Evolutionary conservation across 257 asterid species (phyloP), one percentile per base, ranked within the genome.

Genomic region (Solanum chilense): DNA sequence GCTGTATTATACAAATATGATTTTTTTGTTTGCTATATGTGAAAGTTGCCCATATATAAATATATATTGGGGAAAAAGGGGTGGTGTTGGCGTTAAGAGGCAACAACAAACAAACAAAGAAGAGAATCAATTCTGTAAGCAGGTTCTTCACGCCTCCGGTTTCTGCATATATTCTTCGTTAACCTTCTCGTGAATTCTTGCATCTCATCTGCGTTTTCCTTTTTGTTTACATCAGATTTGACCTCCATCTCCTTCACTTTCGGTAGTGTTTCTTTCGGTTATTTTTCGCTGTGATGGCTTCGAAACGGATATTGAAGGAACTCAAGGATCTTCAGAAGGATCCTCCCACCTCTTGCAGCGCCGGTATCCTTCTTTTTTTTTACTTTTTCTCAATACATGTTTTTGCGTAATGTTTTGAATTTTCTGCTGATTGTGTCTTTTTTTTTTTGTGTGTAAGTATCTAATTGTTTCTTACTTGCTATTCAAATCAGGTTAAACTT

Each of bases 271-370:
- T 31, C 37, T 29, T 8, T 20, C 41, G n/a, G 41, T 69, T 29
- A 29, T 6, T 68, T 69, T 29, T 89, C 62, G 74, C 16, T 58
- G 84, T 47, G 89, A 94, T 94, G 98, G 95, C 98, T 89, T 94
- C 96, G 86, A 94, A 94, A 83, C 91, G 98, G 90, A 94, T 94
- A 87, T 86, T 92, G 93, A 94, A 94, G 90, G 96, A 94, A 90
- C 93, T 94, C 82, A 94, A 92, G 88, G 95, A 94, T 91, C 93
- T 93, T 60, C 98, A 93, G 92, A 93, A 91, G 83, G 98, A 93
- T 78, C 96, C 98, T 45, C 98, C 96, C 33, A 90, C 95, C 82
- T 93, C 96, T 37, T 94, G 96, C 93, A 93, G 98, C 88, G 98
- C 95, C 23, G 95, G 96, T 92, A 74, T 14, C 64, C 69, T 60